Conservation (phyloP, 164 flowering plant species). For the Annona squamosa region DNA sequence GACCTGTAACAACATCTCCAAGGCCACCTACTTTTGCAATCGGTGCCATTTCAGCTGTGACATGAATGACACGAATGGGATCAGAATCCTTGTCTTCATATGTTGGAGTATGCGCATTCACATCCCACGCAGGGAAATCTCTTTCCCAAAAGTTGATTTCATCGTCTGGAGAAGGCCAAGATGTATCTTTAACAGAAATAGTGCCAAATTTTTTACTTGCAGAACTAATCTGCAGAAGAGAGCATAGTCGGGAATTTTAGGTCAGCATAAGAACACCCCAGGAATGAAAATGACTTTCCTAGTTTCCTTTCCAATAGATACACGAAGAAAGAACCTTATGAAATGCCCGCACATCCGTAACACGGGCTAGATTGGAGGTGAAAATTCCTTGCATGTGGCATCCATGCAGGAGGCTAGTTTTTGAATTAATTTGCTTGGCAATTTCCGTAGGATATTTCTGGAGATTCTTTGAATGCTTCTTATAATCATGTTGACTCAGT, state of each 20-base stretch:
- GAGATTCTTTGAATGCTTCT: background rate
- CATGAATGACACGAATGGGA: slow-evolving; percentile 45
- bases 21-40: slow-evolving; percentile 72
- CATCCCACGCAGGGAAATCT: slow-evolving; percentile 30
- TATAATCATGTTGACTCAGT: background rate
- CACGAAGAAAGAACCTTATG: background rate
- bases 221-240: slow-evolving; percentile 20
- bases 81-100: slow-evolving; percentile 37
- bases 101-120: slow-evolving; percentile 13
- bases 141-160: slow-evolving; percentile 55
- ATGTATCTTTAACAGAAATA: slow-evolving; percentile 13
- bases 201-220: slow-evolving; percentile 10
- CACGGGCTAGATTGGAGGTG: background rate
- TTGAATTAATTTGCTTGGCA: background rate
- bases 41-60: slow-evolving; percentile 78
- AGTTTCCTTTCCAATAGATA: slow-evolving; percentile 1
- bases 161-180: slow-evolving; percentile 66
- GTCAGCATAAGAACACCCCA: background rate
- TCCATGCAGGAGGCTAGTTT: background rate
- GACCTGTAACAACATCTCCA: slow-evolving; percentile 79
- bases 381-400: slow-evolving; percentile 1
- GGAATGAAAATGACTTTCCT: background rate
- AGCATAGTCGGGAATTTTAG: background rate
- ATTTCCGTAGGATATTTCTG: background rate
- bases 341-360: background rate